Evolutionary conservation across 768 basidiomycete genomes (phyloP).

Genomic region (Naganishia antarctica): DNA sequence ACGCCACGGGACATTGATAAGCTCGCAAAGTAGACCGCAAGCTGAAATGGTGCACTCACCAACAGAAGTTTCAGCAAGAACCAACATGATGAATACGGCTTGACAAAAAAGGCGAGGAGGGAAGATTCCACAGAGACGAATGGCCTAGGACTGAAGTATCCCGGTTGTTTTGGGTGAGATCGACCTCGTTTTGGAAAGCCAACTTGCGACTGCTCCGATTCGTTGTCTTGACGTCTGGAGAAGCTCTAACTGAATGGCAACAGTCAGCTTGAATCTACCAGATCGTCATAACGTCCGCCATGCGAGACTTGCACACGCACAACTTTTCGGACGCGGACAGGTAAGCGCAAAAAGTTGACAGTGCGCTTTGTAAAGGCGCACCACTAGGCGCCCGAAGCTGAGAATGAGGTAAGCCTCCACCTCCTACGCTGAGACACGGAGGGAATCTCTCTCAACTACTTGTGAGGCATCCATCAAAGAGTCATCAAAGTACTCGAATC

Average conservation of each 20-base stretch:
- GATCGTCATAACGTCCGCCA: not conserved
- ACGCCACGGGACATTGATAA: not conserved
- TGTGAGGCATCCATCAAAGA: too few species aligned
- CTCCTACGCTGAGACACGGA: not conserved
- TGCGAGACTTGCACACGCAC: not conserved
- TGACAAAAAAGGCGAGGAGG: not conserved
- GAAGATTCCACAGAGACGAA: not conserved
- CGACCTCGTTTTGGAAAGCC: too few species aligned
- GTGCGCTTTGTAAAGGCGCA: constrained; percentile 1
- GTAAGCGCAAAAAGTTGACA: constrained; percentile 18
- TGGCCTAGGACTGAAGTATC: not conserved
- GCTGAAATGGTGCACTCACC: constrained; percentile 25
- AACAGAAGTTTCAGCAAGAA: constrained; percentile 71
- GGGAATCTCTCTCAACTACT: constrained; percentile 1
- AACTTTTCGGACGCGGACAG: not conserved
- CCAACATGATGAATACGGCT: constrained; percentile 62
- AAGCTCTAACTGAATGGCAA: too few species aligned
- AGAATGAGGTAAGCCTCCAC: not conserved
- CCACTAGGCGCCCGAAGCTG: not conserved
- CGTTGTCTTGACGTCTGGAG: too few species aligned
- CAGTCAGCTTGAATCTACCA: not conserved
- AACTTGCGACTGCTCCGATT: too few species aligned
- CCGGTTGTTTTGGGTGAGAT: too few species aligned
- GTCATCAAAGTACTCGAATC: not conserved
- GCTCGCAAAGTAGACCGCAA: not conserved